Conservation (phyloP, 1,284 basidiomycete species). For the Sporisorium exsertum region DNA sequence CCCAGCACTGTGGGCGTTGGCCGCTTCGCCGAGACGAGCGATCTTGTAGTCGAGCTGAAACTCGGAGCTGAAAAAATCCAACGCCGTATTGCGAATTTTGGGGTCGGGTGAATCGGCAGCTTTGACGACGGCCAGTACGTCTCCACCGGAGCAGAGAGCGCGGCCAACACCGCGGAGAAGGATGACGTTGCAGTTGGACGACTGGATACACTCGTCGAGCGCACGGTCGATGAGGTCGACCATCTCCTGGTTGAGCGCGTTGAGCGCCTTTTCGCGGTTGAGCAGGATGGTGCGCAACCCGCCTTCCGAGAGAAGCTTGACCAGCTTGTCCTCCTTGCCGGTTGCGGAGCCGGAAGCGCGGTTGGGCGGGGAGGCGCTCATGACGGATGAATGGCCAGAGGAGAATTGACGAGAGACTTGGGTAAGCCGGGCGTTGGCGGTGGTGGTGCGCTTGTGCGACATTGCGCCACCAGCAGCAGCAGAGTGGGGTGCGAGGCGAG, state of each 20-base stretch:
- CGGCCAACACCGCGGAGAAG: conserved; percentile 74
- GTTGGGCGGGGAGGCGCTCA: conserved; percentile 25
- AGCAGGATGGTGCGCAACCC: conserved; percentile 77
- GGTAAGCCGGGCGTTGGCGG: conserved; percentile 36
- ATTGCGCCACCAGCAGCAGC: conserved; percentile 6
- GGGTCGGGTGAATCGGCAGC: conserved; percentile 49
- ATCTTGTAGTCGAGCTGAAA: conserved; percentile 90
- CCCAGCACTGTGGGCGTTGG: conserved; percentile 72
- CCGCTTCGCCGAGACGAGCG: conserved; percentile 72
- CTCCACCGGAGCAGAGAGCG: conserved; percentile 94
- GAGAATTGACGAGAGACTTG: conserved; percentile 45
- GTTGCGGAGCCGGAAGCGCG: not conserved
- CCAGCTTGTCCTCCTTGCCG: conserved; percentile 32
- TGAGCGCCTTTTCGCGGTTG: conserved; percentile 85
- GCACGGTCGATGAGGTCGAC: conserved; percentile 79
- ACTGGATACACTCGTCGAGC: conserved; percentile 75
- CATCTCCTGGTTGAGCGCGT: conserved; percentile 88
- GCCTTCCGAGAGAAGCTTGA: conserved; percentile 53
- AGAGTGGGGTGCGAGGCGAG: not conserved
- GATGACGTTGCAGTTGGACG: conserved; percentile 55
- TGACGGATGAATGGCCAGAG: conserved; percentile 8
- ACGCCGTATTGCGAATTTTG: conserved; percentile 73
- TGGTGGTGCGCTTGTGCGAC: conserved; percentile 25
- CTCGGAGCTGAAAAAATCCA: conserved; percentile 92
- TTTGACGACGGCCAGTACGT: conserved; percentile 77